These are phyloP conservation scores for Cicer bijugum DNA, from an alignment of 306 rosid species.

Conservation along the genomic window DNA sequence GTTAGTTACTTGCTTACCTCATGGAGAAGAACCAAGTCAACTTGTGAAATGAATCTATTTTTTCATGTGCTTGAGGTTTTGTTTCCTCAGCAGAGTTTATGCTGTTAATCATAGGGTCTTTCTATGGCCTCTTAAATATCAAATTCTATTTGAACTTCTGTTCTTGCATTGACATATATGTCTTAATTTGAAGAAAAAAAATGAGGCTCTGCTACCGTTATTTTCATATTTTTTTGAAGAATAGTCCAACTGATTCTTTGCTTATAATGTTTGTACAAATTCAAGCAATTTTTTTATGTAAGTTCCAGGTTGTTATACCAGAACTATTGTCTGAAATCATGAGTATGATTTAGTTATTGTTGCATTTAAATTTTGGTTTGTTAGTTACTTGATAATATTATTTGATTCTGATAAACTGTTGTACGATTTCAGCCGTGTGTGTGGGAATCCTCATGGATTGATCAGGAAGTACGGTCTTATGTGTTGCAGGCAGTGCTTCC, in stretches of 20 bases:
- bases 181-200: neutral
- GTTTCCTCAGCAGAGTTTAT: neutral
- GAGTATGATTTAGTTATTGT: neutral
- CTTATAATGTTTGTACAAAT: neutral
- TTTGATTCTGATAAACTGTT: neutral
- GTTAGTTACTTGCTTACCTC: too few relatives aligned
- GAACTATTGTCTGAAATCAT: neutral
- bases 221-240: neutral
- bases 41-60: too few relatives aligned
- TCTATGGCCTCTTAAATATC: neutral
- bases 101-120: neutral
- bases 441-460: constrained; percentile 90
- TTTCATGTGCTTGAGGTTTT: too few relatives aligned
- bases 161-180: neutral
- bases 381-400: neutral
- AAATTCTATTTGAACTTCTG: neutral
- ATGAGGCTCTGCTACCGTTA: neutral
- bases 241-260: neutral
- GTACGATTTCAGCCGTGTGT: constrained; percentile 51
- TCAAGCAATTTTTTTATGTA: neutral
- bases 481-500: constrained; percentile 99
- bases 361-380: neutral
- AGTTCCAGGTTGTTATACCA: neutral
- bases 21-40: too few relatives aligned
- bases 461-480: constrained; percentile 90